Base-by-base conservation (phyloP, 2,329 filamentous ascomycete genomes). In the Microsporum canis region DNA sequence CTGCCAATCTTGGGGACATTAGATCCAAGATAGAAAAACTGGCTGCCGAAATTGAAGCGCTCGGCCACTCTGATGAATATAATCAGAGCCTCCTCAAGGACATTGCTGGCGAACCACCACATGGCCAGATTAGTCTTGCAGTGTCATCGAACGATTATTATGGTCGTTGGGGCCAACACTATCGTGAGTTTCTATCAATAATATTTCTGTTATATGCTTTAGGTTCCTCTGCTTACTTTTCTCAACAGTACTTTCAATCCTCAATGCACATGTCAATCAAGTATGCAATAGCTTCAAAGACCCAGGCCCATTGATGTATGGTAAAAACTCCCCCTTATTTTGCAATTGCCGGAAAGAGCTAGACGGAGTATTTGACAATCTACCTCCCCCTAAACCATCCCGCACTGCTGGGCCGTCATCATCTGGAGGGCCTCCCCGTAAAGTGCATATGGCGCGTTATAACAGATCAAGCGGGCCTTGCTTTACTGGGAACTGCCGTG, bases 211-310 rank as follows among this genome's bases (percentile, higher is more conserved):
- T 27, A 5, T 29, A 12, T 39, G 34, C 17, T 58, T 7, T 36
- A 17, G 51, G 3, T 12, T 36, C 43, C 12, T 17, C 27, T 36
- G 17, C 51, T 51, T 36, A 55, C 31, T 36, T 36, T 36, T 31
- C 2, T 5, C 23, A 34, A 36, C n/a, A 64, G 62, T 86, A 4
- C 79, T 79, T 0, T 82, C 80, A 5, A 73, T 85, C 1, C 78
- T 80, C 31, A 77, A 79, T 63, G 82, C 83, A 0, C 82, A 86
- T 65, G 73, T 75, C 0, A 75, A 78, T 29, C 84, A 86, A 69
- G 71, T 80, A 7, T 84, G 83, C 73, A 84, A 84, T 68, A 80
- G 79, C 0, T 85, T 85, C 77, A 84, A 84, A 66, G 84, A 86
- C 62, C 73, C 79, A 0, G 83, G 83, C 0, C 81, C 83, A 3